Conservation (phyloP, 2,329 filamentous ascomycete species). For the Dichotomopilus funicola region DNA sequence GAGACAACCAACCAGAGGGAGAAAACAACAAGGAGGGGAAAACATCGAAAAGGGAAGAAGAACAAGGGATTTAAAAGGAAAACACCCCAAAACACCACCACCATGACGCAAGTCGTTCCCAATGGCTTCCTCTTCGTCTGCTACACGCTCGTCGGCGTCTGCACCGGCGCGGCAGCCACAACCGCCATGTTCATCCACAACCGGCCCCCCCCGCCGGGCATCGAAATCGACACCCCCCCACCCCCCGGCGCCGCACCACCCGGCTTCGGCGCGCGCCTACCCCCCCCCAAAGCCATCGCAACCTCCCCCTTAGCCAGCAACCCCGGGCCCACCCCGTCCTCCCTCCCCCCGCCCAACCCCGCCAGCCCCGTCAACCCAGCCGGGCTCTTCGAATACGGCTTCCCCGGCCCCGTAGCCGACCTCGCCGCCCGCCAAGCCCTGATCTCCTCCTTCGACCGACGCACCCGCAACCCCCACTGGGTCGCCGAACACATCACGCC, state of each 20-base stretch:
- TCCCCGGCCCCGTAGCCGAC: conserved; percentile 85
- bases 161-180: conserved; percentile 68
- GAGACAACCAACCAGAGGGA: no score
- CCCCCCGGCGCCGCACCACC: not conserved
- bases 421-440: conserved; percentile 69
- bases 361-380: conserved; percentile 55
- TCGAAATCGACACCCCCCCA: no score
- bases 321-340: conserved; percentile 22
- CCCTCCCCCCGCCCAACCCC: conserved; percentile 20
- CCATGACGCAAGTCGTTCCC: no score
- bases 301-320: conserved; percentile 22
- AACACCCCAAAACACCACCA: no score
- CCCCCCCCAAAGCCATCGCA: conserved; percentile 31
- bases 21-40: no score
- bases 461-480: conserved; percentile 87
- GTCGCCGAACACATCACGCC: conserved; percentile 95
- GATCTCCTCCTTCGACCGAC: conserved; percentile 83
- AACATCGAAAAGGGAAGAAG: no score
- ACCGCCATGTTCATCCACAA: conserved; percentile 55
- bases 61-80: no score
- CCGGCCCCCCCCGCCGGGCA: conserved; percentile 24
- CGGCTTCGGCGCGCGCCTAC: conserved; percentile 47
- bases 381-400: conserved; percentile 78
- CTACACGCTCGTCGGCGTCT: conserved; percentile 69
- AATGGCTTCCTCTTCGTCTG: conserved; percentile 45